Evolutionary conservation across 1,284 basidiomycete genomes (phyloP), one percentile per base, ranked within the genome.

Genomic region (Cryptococcus amylolentus): DNA sequence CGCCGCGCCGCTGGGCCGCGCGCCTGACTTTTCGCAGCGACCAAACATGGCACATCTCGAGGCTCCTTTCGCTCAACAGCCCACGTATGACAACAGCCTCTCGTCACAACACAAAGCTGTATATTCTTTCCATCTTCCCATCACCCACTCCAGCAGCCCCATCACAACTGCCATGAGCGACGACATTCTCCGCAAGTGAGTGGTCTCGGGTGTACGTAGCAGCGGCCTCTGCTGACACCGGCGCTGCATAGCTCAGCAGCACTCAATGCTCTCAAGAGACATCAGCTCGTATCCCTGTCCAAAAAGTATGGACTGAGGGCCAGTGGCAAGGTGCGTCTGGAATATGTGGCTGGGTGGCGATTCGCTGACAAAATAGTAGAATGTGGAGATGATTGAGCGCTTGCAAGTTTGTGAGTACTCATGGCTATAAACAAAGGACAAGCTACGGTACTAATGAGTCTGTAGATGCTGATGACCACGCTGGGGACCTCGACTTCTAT

Each of bases 231-330:
- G 8, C 44, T 46, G 26, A 46, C 44, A 46, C 7, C 10, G 26
- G 16, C 20, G 9, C 9, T 26, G n/a, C 27, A 20, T 57, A 74
- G 73, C 53, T 63, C 66, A 2, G 69, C 74, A 2, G 74, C 74
- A 23, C 64, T 76, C 23, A 63, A 67, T 49, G 66, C 71, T 4
- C 63, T 76, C 8, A 72, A 74, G 52, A 61, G 76, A n/a, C 69
- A 72, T 57, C 75, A 77, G 56, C 70, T 77, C 13, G 61, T 75
- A 4, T 71, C 70, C 18, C 55, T 77, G 5, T 76, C 73, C 16
- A 75, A 74, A 58, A 64, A 68, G 51, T 76, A 75, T 58, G 69
- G 68, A 8, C 66, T 76, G 46, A 75, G 66, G 54, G 72, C 74
- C 5, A 71, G 65, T 51, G 76, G 76, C 23, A 77, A 77, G 68